Conservation (phyloP, 2,329 filamentous ascomycete genomes). For the Sporothrix curviconia region DNA sequence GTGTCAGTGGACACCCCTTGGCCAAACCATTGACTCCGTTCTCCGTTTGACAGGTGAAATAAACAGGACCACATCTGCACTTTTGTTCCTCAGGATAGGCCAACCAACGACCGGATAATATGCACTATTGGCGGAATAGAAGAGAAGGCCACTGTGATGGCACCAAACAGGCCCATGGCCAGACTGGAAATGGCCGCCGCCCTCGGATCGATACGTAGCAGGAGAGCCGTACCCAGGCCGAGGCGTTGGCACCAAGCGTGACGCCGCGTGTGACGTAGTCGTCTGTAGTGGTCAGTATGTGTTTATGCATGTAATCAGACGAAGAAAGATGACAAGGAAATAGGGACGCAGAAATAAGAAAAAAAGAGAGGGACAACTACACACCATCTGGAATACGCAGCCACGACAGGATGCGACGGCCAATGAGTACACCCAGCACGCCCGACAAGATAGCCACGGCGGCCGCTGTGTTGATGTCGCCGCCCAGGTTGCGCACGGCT, state of each 20-base stretch:
- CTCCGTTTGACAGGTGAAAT: too few species aligned
- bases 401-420: slow-evolving; percentile 39
- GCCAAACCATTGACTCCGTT: too few species aligned
- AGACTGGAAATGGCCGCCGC: slow-evolving; percentile 54
- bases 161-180: slow-evolving; percentile 55
- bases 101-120: slow-evolving; percentile 42
- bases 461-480: slow-evolving; percentile 49
- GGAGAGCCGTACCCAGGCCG: slow-evolving; percentile 53
- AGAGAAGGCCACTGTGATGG: slow-evolving; percentile 52
- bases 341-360: neutral
- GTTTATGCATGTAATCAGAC: too few species aligned
- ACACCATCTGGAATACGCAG: slow-evolving; percentile 49
- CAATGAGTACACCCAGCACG: slow-evolving; percentile 52
- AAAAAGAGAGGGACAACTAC: neutral
- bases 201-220: slow-evolving; percentile 50
- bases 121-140: slow-evolving; percentile 48
- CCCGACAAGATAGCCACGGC: slow-evolving; percentile 54
- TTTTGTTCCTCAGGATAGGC: slow-evolving; percentile 31
- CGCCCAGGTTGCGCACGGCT: slow-evolving; percentile 49
- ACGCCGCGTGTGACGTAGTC: slow-evolving; percentile 59
- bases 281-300: slow-evolving; percentile 39
- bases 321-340: too few species aligned
- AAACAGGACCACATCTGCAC: too few species aligned
- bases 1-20: too few species aligned
- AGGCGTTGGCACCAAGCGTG: slow-evolving; percentile 54